Conservation (phyloP, 164 flowering plant genomes). For the Vitis vinifera region DNA sequence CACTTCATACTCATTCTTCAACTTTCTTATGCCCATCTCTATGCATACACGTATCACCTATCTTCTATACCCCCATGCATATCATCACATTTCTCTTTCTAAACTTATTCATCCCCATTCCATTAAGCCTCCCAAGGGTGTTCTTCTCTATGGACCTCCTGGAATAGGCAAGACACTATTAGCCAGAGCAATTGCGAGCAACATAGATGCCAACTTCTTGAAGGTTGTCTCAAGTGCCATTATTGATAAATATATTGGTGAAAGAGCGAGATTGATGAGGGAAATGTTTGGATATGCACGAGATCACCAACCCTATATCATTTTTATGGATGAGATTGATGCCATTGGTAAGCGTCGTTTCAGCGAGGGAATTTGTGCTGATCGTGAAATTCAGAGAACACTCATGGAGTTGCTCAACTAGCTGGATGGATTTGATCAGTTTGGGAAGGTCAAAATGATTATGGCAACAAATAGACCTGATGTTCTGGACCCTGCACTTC, state of each 20-base stretch:
- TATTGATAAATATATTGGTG: conserved; percentile 91
- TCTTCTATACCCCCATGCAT: too few relatives aligned
- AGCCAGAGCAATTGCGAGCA: conserved; percentile 94
- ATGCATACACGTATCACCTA: too few relatives aligned
- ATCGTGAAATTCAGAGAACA: conserved; percentile 94
- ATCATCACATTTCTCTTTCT: too few relatives aligned
- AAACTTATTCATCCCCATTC: too few relatives aligned
- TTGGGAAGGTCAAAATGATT: conserved; percentile 98
- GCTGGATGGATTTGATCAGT: conserved; percentile 93
- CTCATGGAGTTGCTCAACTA: conserved; percentile 94
- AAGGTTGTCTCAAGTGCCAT: conserved; percentile 98
- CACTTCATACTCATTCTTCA: too few relatives aligned
- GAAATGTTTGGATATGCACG: conserved; percentile 97
- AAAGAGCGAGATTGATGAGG: conserved; percentile 89
- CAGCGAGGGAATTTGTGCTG: conserved; percentile 93
- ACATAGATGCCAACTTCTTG: conserved; percentile 90
- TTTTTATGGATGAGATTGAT: conserved; percentile 98
- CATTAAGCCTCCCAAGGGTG: conserved; percentile 46
- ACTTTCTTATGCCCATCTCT: too few relatives aligned
- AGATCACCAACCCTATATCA: conserved; percentile 97
- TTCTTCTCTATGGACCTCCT: conserved; percentile 96
- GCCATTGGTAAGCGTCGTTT: conserved; percentile 97
- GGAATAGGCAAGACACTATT: conserved; percentile 93
- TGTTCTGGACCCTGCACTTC: conserved; percentile 96
- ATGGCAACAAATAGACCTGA: conserved; percentile 98